Base-by-base conservation (phyloP, 345 rosid species). In the Mallotus nudiflorus region DNA sequence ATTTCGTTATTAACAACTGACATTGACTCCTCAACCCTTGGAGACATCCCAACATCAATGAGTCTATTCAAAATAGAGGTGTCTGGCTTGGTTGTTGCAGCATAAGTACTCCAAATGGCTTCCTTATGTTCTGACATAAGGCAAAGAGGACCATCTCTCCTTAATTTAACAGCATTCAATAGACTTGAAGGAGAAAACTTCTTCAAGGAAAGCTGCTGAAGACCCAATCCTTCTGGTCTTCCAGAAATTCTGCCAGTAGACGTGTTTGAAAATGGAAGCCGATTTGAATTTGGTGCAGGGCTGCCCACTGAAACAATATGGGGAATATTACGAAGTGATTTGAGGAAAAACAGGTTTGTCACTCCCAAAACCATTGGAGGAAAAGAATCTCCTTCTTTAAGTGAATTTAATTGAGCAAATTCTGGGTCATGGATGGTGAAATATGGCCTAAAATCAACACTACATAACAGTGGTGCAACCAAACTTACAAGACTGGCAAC, bases 91-190 rank as follows among this genome's bases (percentile, higher is more conserved):
- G 97, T 95, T 71, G 89, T 79, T 59, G 98, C 83, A 61, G 85
- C 65, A 73, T 92, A 90, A 69, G 85, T 81, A 72, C 91, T 95
- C 99, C 99, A 95, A 37, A 95, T 69, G 72, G 98, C 98, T 86
- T 95, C 99, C 87, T 88, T 95, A 75, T 95, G 99, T 79, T 92
- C 99, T 35, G 97, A 85, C 98, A 95, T 92, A 69, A 95, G 96
- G 84, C 97, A 87, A 46, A 95, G 82, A 42, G 99, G 99, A 40
- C 99, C 98, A 60, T 95, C 99, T 80, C 99, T 82, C 75, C 90
- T 90, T 71, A 90, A 78, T 77, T 86, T 95, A 77, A 92, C 94
- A 14, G 86, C 94, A 76, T 81, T 90, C 76, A 95, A 80, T 71
- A 95, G 75, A 72, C 78, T 87, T 61, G 93, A 85, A 75, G 98